phyloP scores from a whole-genome alignment of 495 filamentous ascomycete species.

The Aspergillus affinis region DNA sequence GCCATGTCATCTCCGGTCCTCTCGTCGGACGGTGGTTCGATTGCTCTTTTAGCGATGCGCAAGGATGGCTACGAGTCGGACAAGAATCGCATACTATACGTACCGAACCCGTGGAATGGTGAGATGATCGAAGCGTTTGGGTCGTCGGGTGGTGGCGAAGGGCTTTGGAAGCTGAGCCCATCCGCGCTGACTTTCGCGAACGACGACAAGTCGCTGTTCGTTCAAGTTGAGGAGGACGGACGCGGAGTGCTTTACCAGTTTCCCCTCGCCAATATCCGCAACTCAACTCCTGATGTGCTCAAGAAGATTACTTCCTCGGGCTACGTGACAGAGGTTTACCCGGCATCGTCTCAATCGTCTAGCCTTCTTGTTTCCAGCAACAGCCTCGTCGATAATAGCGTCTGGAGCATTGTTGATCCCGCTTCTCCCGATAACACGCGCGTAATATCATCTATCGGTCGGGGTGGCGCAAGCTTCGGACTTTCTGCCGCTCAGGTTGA shows the following conservation, averaged over 20 bases:
- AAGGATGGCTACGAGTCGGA: constrained; percentile 87
- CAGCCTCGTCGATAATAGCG: constrained; percentile 67
- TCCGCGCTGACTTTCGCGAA: constrained; percentile 62
- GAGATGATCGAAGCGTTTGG: constrained; percentile 60
- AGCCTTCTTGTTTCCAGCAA: constrained; percentile 64
- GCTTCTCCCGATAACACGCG: constrained; percentile 38
- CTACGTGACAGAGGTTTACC: constrained; percentile 56
- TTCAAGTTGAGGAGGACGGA: constrained; percentile 66
- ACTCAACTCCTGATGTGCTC: constrained; percentile 54
- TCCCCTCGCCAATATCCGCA: constrained; percentile 47
- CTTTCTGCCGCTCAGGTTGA: constrained; percentile 60
- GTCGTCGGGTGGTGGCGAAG: constrained; percentile 62
- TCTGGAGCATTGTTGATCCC: constrained; percentile 61
- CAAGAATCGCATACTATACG: constrained; percentile 73
- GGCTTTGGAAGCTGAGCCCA: constrained; percentile 68
- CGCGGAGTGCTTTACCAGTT: constrained; percentile 65
- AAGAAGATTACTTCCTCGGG: constrained; percentile 59
- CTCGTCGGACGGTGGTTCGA: constrained; percentile 66
- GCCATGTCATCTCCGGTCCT: constrained; percentile 76
- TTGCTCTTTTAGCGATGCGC: constrained; percentile 81
- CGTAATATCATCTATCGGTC: constrained; percentile 63
- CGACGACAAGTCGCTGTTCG: constrained; percentile 62
- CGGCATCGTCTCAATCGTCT: constrained; percentile 45
- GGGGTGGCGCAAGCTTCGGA: constrained; percentile 68
- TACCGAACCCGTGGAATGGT: constrained; percentile 58